Evolutionary conservation across 768 basidiomycete species (phyloP), one percentile per base, ranked within the genome.

Genomic region (Mycena pura): DNA sequence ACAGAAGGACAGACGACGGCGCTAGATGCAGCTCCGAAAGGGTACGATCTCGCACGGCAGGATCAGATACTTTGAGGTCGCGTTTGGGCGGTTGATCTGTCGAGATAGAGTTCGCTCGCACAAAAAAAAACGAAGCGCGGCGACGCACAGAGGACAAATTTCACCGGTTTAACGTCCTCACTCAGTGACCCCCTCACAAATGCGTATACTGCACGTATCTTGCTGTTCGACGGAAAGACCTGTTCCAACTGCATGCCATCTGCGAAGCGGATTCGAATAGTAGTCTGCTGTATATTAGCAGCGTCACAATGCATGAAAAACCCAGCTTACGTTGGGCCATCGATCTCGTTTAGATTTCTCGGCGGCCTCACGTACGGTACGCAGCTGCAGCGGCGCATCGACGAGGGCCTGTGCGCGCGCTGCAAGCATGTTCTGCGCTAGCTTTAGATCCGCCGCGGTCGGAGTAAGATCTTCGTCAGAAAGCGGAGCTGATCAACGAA

Each of bases 51-150:
- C 87, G 86, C 27, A 92, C 86, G 58, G 79, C 76, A 9, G 86
- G 85, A 67, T 95, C 94, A 6, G 90, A 91, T 7, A 92, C 90
- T 65, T 88, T 92, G 67, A 93, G 80, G 54, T 96, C 95, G 25
- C 89, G 86, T 68, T 87, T 89, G 1, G 94, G 95, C 2, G 92
- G 93, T 76, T 95, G 92, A 73, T 91, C 93, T 95, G 56, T 28
- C n/a, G n/a, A 45, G 7, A n/a, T 3, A 29, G 38, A 25, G 22
- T 44, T 3, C 47, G n/a, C 36, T 41, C 40, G 44, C 9, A n/a
- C n/a, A 29, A 24, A 24, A 31, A 17, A 22, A 31, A 50, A 41
- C 43, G 7, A n/a, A n/a, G 6, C 14, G 15, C 31, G 17, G 45
- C 55, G 28, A 82, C 87, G 51, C 67, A 95, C 94, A 96, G 36